Evolutionary conservation across 768 basidiomycete species (phyloP).

Genomic region (Lactarius deliciosus): DNA sequence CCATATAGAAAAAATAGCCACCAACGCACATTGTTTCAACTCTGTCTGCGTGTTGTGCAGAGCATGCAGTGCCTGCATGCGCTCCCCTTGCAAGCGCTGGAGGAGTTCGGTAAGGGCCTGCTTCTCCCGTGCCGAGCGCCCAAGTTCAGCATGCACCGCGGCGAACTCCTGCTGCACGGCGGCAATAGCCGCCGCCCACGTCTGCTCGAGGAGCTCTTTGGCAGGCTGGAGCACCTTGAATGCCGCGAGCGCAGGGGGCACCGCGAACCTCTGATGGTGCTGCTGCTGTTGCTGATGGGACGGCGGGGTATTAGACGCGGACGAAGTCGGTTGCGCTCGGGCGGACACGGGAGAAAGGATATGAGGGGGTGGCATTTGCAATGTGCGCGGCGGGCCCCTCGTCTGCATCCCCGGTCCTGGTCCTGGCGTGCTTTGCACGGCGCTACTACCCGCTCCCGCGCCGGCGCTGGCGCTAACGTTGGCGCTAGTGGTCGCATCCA

Average conservation of each 20-base stretch:
- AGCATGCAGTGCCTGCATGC: background rate
- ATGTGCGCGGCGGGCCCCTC: background rate
- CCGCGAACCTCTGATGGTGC: background rate
- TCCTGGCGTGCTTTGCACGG: background rate
- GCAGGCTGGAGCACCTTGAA: conserved; percentile 25
- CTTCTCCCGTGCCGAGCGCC: conserved; percentile 4
- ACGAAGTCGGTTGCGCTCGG: background rate
- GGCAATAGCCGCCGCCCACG: conserved; percentile 21
- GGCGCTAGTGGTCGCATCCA: background rate
- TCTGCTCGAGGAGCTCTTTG: conserved; percentile 25
- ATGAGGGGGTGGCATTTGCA: background rate
- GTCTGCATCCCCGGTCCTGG: background rate
- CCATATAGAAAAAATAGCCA: background rate
- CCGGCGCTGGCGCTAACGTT: no score
- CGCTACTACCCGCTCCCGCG: no score
- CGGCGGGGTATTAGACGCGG: background rate
- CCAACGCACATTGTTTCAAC: conserved; percentile 11
- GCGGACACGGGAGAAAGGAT: background rate
- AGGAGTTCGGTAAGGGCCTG: background rate
- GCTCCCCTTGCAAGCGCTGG: conserved; percentile 14
- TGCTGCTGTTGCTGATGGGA: background rate
- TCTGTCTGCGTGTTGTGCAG: conserved; percentile 4
- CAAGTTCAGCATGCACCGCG: conserved; percentile 3
- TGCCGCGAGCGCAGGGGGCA: conserved; percentile 10
- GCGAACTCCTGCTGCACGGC: conserved; percentile 18